Evolutionary conservation across 495 filamentous ascomycete species (phyloP), one percentile per base, ranked within the genome.

Genomic region (Penicillium paxilli): DNA sequence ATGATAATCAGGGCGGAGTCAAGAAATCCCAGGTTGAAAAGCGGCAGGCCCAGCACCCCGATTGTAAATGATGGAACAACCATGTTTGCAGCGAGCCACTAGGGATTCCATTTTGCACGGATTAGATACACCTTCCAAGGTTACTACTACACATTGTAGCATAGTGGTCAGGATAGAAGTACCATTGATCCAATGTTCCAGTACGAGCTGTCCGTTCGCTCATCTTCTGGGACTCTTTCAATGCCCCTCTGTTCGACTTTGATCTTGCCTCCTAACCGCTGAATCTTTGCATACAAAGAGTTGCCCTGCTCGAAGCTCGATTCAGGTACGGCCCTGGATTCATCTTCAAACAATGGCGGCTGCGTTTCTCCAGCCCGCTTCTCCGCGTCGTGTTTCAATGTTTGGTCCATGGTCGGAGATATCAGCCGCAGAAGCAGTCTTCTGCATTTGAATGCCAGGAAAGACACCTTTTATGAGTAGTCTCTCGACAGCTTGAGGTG

Each of bases 251-350:
- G 73, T 71, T 64, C 64, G 4, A 67, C 58, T 11, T 61, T 61
- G 17, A 61, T 49, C 41, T 53, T 53, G 10, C 53, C 53, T 12
- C 49, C 54, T 4, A 61, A 26, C 28, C 82, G 77, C 67, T 88
- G 84, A 11, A 86, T 59, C 64, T 78, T 87, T 19, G 85, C 85
- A 59, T 79, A 83, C 26, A 73, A 46, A 17, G 73, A 74, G 40
- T 82, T 66, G 45, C 84, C 84, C 17, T 78, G 65, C 28, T 74
- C 70, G 53, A 88, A 83, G 28, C 70, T 79, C 59, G 83, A 73
- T n/a, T 73, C 73, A 8, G 74, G 69, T 5, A 84, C 76, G 9
- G 79, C 81, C 44, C 82, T 78, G 6, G 77, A 69, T 44, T 83
- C 76, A 45, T 74, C 67, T 19, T 76, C 57, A 45, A 51, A 47